A percentile compares a stretch with the other conserved stretches of the same genome.
phyloP scores from a whole-genome alignment of 345 rosid species.

The Laguncularia racemosa region DNA sequence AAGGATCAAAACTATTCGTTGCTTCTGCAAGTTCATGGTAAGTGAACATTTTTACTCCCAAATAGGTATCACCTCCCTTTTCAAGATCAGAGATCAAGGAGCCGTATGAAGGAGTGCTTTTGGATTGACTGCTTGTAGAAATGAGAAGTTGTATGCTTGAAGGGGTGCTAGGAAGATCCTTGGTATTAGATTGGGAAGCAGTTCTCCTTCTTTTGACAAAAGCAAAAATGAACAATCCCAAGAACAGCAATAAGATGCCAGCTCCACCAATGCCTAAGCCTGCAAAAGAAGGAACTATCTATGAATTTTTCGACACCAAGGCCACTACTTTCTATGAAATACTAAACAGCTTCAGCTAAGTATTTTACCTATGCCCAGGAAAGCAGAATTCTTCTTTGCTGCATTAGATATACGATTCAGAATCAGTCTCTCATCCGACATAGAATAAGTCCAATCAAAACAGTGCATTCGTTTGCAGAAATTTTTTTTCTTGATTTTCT shows the following conservation, averaged over 20 bases:
- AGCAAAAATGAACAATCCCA: slow-evolving; percentile 2
- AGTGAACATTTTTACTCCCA: slow-evolving; percentile 21
- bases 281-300: slow-evolving; percentile 1
- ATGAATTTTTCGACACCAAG: no score
- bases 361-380: slow-evolving; percentile 8
- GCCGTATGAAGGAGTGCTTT: slow-evolving; percentile 6
- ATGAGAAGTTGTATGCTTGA: slow-evolving; percentile 10
- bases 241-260: slow-evolving; percentile 3
- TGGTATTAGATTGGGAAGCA: background rate
- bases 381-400: background rate
- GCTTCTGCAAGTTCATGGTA: slow-evolving; percentile 24
- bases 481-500: no score
- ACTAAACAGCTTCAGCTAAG: background rate
- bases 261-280: slow-evolving; percentile 13
- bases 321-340: no score
- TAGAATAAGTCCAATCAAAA: no score
- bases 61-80: slow-evolving; percentile 16
- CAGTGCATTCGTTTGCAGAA: no score
- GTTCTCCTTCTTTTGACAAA: slow-evolving; percentile 1
- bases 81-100: slow-evolving; percentile 3
- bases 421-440: no score
- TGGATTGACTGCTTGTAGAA: background rate
- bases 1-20: slow-evolving; percentile 19
- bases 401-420: background rate
- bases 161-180: slow-evolving; percentile 6